Evolutionary conservation across 768 basidiomycete species (phyloP).

Genomic region (Kwoniella europaea): DNA sequence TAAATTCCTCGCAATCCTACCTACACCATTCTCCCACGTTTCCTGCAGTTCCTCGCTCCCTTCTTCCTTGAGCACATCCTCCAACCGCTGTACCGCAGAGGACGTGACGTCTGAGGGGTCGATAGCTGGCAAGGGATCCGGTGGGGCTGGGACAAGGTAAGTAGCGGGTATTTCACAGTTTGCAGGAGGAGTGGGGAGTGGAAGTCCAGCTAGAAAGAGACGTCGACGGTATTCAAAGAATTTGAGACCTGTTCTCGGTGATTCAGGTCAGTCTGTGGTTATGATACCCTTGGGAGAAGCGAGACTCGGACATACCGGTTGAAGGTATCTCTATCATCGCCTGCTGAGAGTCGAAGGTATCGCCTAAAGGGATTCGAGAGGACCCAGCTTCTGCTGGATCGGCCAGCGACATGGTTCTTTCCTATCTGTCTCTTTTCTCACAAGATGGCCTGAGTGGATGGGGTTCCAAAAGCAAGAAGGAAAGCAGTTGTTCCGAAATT

Average conservation of each 20-base stretch:
- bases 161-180: conserved; percentile 4
- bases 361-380: not conserved
- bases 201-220: conserved; percentile 42
- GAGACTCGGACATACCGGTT: conserved; percentile 27
- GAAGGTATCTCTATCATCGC: conserved; percentile 36
- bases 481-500: not conserved
- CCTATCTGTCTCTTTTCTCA: not conserved
- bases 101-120: not conserved
- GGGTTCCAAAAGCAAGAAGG: too few relatives aligned
- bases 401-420: not conserved
- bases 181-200: not conserved
- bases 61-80: conserved; percentile 29
- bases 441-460: too few relatives aligned
- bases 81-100: conserved; percentile 34
- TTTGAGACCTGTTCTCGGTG: conserved; percentile 38
- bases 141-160: conserved; percentile 29
- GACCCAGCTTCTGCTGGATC: conserved; percentile 8
- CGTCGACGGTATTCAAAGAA: conserved; percentile 50
- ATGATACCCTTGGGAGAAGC: not conserved
- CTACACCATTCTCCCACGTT: conserved; percentile 41
- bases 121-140: conserved; percentile 24
- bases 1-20: conserved; percentile 25
- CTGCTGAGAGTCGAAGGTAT: not conserved
- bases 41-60: conserved; percentile 38
- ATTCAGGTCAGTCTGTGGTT: not conserved